Base-by-base conservation (phyloP, 345 rosid genomes). In the Sonneratia caseolaris region DNA sequence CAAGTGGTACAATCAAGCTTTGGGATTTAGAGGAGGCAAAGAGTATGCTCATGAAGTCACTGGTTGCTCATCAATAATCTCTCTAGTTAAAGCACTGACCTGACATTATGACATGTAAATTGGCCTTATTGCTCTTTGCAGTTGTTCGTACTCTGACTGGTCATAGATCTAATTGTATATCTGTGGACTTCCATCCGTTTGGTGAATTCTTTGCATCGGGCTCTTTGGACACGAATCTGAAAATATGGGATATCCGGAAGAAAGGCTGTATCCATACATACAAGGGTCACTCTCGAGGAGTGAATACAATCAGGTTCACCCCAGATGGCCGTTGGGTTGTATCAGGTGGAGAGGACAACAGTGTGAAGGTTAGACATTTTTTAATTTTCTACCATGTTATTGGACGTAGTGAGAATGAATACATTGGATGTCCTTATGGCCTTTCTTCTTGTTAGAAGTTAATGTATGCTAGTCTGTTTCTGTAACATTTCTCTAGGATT, bases 281-380 rank as follows among this genome's bases (percentile, higher is more conserved):
- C 87, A 95, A 95, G 83, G 99, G 97, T 76, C 99, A 95, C 74
- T 92, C 97, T 59, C 89, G 99, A 66, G 99, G 99, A 19, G 97
- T 95, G 74, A 95, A 82, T 87, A 92, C 92, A 71, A 86, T 95
- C 73, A 90, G 99, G 82, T 95, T 92, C 77, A 95, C 99, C 72
- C 99, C 99, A 38, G 97, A 95, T 83, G 99, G 99, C 48, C 97
- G 99, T 37, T 95, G 99, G 99, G 93, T 95, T 81, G 99, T 95
- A 49, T 95, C 99, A 32, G 97, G 99, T 74, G 99, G 99, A 59
- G 97, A 95, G 79, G 99, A 95, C 84, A 87, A 92, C 76, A 85
- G 86, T 49, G 96, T 95, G 48, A 95, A 95, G 97, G 99, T 95
- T 75, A 62, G 80, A 61, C 43, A 75, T 66, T 32, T 8, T 22